Base-by-base conservation (phyloP, 352 stramenopile genomes). In the Hyaloperonospora arabidopsidis region DNA sequence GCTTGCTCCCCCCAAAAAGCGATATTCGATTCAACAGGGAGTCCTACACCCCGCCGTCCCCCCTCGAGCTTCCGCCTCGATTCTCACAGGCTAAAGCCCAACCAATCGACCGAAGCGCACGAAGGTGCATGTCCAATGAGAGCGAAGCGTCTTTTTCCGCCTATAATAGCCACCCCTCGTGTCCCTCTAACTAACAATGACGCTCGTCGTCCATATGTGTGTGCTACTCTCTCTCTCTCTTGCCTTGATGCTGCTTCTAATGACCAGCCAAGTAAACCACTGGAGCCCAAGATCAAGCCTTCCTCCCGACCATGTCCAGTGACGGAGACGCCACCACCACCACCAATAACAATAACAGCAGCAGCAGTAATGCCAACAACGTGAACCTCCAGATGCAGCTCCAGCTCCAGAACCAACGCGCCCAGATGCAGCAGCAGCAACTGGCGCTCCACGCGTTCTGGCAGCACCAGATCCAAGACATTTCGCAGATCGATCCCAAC, bases 371-470 rank as follows among this genome's bases (percentile, higher is more conserved):
- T 48, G 54, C 54, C 36, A 90, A 65, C 69, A 89, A 82, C 58
- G 45, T 50, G n/a, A 72, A 72, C 52, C 51, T 92, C 63, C 79
- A 90, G 58, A 90, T 92, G 76, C 84, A 92, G 61, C 72, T 89
- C 61, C 84, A 94, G 65, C 57, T 94, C 23, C 80, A 92, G 67
- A 89, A 74, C 57, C 84, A 94, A 66, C 79, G 84, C 57, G 76
- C 79, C 46, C 84, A 94, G 62, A 85, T 94, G 76, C 84, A 94
- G 59, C 82, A 92, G 67, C 84, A 94, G 59, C 80, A 92, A 49
- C 72, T 89, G 29, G 76, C 89, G 50, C 72, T 94, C 35, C 73
- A 89, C 49, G 73, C 84, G 48, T 96, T 96, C 54, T 96, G 86
- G 86, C 79, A 93, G 61, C 84, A 69, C 59, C 78, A 94, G 61